A percentile compares a stretch with the other conserved stretches of the same genome.
Conservation (phyloP, 2,329 filamentous ascomycete genomes). For the Botrytis deweyae region DNA sequence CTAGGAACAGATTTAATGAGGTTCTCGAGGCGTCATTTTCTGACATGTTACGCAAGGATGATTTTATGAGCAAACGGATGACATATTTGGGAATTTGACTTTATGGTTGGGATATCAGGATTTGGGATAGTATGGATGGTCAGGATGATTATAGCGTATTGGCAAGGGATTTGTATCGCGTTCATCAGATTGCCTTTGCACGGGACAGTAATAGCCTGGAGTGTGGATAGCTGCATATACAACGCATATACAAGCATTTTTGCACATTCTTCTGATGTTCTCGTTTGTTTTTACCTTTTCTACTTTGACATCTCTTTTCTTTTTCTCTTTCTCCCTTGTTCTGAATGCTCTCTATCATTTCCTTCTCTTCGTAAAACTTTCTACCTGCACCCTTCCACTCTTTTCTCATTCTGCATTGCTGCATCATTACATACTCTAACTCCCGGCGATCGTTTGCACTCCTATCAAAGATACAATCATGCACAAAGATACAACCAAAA, state of each 20-base stretch:
- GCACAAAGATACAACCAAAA: neutral
- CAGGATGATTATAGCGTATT: neutral
- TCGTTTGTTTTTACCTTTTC: neutral
- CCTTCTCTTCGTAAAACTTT: neutral
- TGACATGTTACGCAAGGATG: neutral
- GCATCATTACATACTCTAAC: neutral
- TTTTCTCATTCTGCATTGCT: neutral
- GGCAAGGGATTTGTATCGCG: neutral
- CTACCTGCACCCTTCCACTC: neutral
- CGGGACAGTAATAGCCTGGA: neutral
- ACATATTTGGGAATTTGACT: neutral
- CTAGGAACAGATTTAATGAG: neutral
- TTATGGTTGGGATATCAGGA: neutral
- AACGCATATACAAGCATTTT: neutral
- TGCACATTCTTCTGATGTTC: neutral
- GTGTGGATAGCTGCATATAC: conserved; percentile 1
- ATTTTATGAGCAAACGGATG: neutral
- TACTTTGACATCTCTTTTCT: neutral
- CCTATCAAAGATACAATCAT: neutral
- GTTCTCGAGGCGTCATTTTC: neutral
- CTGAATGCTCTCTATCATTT: neutral
- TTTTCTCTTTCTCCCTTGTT: neutral
- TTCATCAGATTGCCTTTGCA: neutral
- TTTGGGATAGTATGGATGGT: neutral
- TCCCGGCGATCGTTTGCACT: neutral